Conservation (phyloP, 345 rosid genomes). For the Toxicodendron radicans region DNA sequence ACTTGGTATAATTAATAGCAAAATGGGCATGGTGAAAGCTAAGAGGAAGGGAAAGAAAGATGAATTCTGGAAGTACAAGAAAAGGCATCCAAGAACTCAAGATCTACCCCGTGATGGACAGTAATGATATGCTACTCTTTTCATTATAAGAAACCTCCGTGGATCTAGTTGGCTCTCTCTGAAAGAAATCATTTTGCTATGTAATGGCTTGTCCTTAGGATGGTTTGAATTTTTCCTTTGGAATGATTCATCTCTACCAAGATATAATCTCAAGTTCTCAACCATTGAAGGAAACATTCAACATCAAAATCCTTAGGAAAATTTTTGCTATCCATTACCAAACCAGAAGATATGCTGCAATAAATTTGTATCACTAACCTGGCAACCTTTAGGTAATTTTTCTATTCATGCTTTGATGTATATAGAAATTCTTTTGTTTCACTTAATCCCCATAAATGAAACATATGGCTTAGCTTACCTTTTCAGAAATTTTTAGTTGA, state of each 20-base stretch:
- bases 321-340: not conserved
- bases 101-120: not conserved
- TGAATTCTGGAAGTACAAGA: constrained; percentile 86
- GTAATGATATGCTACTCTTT: not conserved
- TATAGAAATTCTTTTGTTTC: not conserved
- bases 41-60: constrained; percentile 78
- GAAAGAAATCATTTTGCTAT: not conserved
- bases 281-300: not conserved
- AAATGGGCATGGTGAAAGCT: constrained; percentile 57
- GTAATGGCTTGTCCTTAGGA: not conserved
- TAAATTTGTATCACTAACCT: not conserved
- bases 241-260: not conserved
- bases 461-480: not conserved
- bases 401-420: not conserved
- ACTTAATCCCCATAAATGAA: not conserved
- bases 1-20: constrained; percentile 77
- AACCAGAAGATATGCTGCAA: not conserved
- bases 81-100: constrained; percentile 31
- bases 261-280: not conserved
- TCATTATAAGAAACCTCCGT: not conserved
- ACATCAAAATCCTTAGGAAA: not conserved
- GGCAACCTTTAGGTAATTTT: not conserved
- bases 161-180: not conserved
- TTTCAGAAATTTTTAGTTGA: not conserved
- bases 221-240: not conserved